Evolutionary conservation across 192 early-diverging fungal genomes (phyloP), one percentile per base, ranked within the genome.

Genomic region (Coemansia sp.): DNA sequence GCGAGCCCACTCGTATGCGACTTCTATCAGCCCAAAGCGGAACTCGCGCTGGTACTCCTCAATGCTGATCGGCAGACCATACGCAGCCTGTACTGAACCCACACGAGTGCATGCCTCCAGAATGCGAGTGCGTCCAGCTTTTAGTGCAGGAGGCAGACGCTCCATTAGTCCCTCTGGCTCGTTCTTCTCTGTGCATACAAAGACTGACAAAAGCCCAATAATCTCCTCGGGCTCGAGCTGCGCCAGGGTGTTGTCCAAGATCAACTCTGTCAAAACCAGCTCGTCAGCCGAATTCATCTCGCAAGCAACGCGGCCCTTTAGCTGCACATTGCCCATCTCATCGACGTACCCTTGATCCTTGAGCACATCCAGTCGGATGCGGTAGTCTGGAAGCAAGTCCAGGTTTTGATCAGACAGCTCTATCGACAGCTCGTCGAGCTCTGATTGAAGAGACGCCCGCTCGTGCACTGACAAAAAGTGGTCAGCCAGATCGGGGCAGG

Each of bases 281-380:
- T 94, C 95, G 69, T 99, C 95, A 2, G 92, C 94, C 14, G 94
- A 91, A 78, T 97, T 97, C 74, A 99, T 95, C 84, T 97, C 94
- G 76, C 95, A 97, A 0, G 94, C 97, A 0, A 99, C 93, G 3
- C 92, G 87, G 19, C 97, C 97, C 81, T 97, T 99, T 55, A 96
- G 87, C 64, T 93, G 91, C 15, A 99, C 94, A 3, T 92, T 93
- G 25, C 86, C 87, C 59, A 86, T 85, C 62, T 89, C 89, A 29
- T 94, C 94, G 22, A 97, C 85, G 62, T 91, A 97, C 1, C 86
- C 84, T 54, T 97, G 73, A 11, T 78, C 74, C 61, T 92, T 87
- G 32, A 99, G 86, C 32, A 99, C 94, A 11, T 91, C 86, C 7
- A 96, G 74, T 1, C 94, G 86, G 72, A 93, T 88, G 45, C 93